Evolutionary conservation across 2,329 filamentous ascomycete genomes (phyloP).

Genomic region (Aspergillus intermedius): DNA sequence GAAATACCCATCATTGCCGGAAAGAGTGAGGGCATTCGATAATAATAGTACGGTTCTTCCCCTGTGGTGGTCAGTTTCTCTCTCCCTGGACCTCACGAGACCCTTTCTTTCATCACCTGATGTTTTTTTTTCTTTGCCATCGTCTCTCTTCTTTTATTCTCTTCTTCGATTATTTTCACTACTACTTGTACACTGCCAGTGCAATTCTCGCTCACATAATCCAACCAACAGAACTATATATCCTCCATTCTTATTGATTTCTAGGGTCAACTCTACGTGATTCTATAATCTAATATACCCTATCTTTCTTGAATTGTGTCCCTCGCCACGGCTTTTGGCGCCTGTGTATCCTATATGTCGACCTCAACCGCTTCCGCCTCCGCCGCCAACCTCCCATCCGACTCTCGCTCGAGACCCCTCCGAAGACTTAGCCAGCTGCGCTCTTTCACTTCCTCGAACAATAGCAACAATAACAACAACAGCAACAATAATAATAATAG

Average conservation of each 20-base stretch:
- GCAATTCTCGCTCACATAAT: too few species aligned
- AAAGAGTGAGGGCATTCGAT: too few species aligned
- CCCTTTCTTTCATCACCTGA: too few species aligned
- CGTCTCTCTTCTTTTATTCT: not conserved
- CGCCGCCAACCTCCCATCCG: constrained; percentile 24
- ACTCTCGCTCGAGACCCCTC: constrained; percentile 30
- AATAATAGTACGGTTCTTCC: not conserved
- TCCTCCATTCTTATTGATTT: not conserved
- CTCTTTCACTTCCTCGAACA: constrained; percentile 18
- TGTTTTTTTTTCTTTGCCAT: not conserved
- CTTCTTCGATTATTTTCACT: not conserved
- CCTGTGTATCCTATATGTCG: constrained; percentile 15
- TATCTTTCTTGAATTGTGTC: too few species aligned
- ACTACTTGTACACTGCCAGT: too few species aligned
- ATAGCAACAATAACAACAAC: constrained; percentile 1
- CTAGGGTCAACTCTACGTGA: too few species aligned
- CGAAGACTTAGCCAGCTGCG: constrained; percentile 37
- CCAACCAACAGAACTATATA: too few species aligned
- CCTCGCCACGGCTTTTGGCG: too few species aligned
- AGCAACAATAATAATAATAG: constrained; percentile 1
- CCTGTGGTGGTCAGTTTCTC: not conserved
- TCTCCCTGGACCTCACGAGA: too few species aligned
- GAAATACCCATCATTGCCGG: too few species aligned
- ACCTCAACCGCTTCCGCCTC: constrained; percentile 33
- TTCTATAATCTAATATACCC: too few species aligned